Percentiles rank a stretch among this genome's conserved stretches.
phyloP scores from a whole-genome alignment of 2,329 filamentous ascomycete species.

The Nemania sp. region DNA sequence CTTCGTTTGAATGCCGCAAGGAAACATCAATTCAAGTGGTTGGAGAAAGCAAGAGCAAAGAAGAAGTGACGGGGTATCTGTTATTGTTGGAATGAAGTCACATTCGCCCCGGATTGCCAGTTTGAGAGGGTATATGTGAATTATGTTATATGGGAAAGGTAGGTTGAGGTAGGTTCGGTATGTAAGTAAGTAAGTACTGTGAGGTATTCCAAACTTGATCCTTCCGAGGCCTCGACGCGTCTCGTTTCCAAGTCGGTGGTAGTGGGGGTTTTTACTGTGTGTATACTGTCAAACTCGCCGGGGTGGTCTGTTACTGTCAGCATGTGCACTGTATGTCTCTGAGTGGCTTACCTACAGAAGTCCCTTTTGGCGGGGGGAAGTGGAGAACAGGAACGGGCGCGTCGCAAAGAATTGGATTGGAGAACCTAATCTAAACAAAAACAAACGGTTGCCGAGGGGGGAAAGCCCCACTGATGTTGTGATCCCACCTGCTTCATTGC shows the following conservation, averaged over 20 bases:
- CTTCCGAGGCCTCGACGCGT: neutral
- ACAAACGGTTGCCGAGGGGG: conserved; percentile 50
- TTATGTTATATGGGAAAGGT: neutral
- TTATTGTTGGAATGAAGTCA: neutral
- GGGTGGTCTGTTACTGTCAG: neutral
- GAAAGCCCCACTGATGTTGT: conserved; percentile 18
- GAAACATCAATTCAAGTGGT: neutral
- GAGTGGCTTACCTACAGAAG: neutral
- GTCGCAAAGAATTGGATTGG: conserved; percentile 34
- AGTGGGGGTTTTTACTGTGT: neutral
- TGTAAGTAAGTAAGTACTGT: neutral
- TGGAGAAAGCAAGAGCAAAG: neutral
- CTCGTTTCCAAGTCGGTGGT: neutral
- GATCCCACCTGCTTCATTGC: neutral
- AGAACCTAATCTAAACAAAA: conserved; percentile 49
- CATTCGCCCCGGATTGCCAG: neutral
- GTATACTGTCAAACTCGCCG: neutral
- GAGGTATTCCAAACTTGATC: neutral
- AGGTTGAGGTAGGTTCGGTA: too few species aligned
- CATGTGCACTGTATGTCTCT: neutral
- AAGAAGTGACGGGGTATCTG: neutral
- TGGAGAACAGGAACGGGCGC: conserved; percentile 31
- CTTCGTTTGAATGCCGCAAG: neutral
- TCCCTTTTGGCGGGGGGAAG: conserved; percentile 33
- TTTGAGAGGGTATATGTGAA: neutral